Evolutionary conservation across 176 grass and related monocot species (phyloP), one percentile per base, ranked within the genome.

Genomic region (Coix lacrymajobi): DNA sequence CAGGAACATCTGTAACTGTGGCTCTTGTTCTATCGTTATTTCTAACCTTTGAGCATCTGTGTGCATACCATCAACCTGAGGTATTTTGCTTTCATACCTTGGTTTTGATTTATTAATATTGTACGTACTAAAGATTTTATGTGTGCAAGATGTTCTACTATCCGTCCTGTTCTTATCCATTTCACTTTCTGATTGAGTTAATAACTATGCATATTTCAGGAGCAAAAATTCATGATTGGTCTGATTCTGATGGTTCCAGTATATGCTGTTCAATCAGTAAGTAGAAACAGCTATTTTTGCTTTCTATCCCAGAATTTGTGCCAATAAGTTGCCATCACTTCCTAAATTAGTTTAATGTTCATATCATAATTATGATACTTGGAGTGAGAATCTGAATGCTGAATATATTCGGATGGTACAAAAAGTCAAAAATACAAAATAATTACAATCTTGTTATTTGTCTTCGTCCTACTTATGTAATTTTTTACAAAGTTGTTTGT

Each of bases 211-310:
- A 36, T 41, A 87, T 87, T 93, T 41, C 92, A 95, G 96, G 96
- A 98, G 73, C 96, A 98, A 72, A 98, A 98, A 51, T 98, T 98
- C 80, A 92, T 98, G 89, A 71, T 95, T 70, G 96, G 96, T 88
- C 96, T 98, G 76, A 93, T 98, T 88, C 68, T 98, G 75, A 98
- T 98, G 96, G 96, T 98, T 90, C 96, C 96, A 79, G 82, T 98
- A 72, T 98, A 95, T 85, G 92, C 89, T 85, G 85, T 95, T 92
- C 90, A 94, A 86, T 98, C 96, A 82, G 96, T 98, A 90, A 86
- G 96, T 93, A 73, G 20, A 70, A 15, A 40, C 38, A 71, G 17
- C 46, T 76, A 6, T 32, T 78, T 49, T 52, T 79, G 11, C 78
- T 65, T 63, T 85, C 19, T 79, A 37, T 65, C 41, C 40, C 33